Base-by-base conservation (phyloP, 331 rosid species). In the Dryas integrifolia region DNA sequence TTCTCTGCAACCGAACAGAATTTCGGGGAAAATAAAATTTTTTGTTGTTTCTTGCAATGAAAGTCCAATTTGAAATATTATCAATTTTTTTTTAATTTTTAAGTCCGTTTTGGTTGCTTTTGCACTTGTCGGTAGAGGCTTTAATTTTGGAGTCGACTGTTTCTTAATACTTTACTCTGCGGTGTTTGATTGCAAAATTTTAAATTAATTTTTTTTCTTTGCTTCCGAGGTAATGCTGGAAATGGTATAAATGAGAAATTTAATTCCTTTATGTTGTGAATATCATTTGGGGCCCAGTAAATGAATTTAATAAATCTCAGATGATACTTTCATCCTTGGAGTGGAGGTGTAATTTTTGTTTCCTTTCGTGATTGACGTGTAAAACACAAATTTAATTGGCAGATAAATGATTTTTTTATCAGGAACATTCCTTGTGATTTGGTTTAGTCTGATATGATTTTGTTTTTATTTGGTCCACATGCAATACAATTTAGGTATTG, bases 191-290 rank as follows among this genome's bases (percentile, higher is more conserved):
- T 6, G 45, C 45, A 35, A 13, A 6, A 5, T 30, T 59, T 59
- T 30, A 59, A 59, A 59, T 35, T 59, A 55, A 11, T 74, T 39
- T 16, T 4, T 64, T 40, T 52, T 8, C 11, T 62, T 63, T 24
- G 49, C 50, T 52, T 61, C 38, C 24, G 78, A 74, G 78, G 55
- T 70, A 70, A 70, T 55, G 53, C 52, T 40, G 24, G 24, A 69
- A 69, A 46, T 21, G 1, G 15, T 56, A 13, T 3, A 12, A 55
- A 38, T 39, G 39, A 61, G 26, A 64, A n/a, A 30, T 52, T 51
- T 3, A 15, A n/a, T 18, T 51, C 0, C 2, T 63, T 63, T 62
- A 7, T n/a, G 7, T 11, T 39, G 56, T 57, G 0, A 12, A 41
- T 3, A 18, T n/a, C 5, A 13, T 74, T 45, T 75, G 50, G 67